These are phyloP conservation scores for Quercus rubra DNA, from an alignment of 306 rosid genomes.

Conservation along the genomic window DNA sequence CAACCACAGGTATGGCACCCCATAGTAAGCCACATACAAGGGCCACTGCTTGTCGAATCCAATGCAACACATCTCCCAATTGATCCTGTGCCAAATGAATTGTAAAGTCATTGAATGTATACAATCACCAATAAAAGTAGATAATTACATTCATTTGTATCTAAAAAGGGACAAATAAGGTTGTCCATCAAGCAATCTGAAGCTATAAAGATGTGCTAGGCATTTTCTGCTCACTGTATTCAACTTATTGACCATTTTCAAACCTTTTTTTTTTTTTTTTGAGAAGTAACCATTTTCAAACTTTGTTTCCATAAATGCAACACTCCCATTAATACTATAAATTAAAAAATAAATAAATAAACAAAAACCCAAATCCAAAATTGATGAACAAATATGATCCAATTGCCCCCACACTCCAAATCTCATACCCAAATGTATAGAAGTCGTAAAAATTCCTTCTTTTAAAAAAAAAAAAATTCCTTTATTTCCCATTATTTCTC, in stretches of 20 bases:
- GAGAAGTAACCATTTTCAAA: background rate
- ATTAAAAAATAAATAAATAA: background rate
- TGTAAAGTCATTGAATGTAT: background rate
- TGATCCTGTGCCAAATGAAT: slow-evolving; percentile 58
- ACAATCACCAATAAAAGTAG: background rate
- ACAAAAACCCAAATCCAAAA: background rate
- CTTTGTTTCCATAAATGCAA: background rate
- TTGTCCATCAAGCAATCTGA: background rate
- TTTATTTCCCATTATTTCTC: background rate
- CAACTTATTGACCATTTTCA: background rate
- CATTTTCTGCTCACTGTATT: slow-evolving; percentile 1
- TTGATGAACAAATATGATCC: background rate
- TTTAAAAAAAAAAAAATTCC: too few relatives aligned
- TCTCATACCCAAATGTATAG: background rate
- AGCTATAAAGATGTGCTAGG: background rate
- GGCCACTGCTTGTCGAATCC: slow-evolving; percentile 90
- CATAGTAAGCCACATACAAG: slow-evolving; percentile 72
- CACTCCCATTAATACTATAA: background rate
- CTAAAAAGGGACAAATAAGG: background rate
- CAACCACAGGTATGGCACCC: slow-evolving; percentile 91
- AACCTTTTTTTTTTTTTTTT: too few relatives aligned
- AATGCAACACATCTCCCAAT: slow-evolving; percentile 94
- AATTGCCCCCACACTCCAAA: background rate
- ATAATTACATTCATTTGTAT: background rate
- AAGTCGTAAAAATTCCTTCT: background rate